Evolutionary conservation across 139 green algal genomes (phyloP), one percentile per base, ranked within the genome.

Genomic region (Prasinococcaceae sp.): DNA sequence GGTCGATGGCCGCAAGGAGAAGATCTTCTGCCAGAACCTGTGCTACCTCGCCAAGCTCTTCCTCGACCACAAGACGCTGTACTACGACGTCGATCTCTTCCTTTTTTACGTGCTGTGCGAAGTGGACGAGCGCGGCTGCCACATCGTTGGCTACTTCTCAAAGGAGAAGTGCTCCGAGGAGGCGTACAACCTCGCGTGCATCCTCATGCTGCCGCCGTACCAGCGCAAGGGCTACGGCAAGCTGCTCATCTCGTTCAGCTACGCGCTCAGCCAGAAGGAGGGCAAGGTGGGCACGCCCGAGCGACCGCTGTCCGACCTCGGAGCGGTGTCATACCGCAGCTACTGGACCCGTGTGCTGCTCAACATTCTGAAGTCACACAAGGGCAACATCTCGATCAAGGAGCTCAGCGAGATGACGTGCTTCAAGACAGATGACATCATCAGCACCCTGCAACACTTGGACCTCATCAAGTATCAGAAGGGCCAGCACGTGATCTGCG

Each of bases 21-120:
- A 89, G 60, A 70, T 74, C 9, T 96, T 84, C 71, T 94, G 83
- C 72, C 88, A 98, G 71, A 94, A 94, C 63, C 68, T 98, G 69
- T 95, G 86, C 73, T 95, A 90, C 68, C 73, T 98, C 66, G 84
- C 90, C 39, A 98, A 98, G 73, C 80, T 98, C 42, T 98, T 98
- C 67, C 69, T 98, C 65, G 90, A 98, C 75, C 90, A 97, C 78
- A 96, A 98, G 77, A 95, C 87, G 37, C 76, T 96, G 14, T 95
- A 93, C 77, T 99, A 94, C 63, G 90, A 99, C 52, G 88, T 97
- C 14, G 90, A 99, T 77, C 78, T 96, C 19, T 99, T 99, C 69
- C 78, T 98, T 9, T 99, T 99, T 72, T 99, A 99, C 70, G 74
- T 99, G 29, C 68, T 99, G 47, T 96, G 88, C 65, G 90, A 97